Evolutionary conservation across 305 asterid species (phyloP).

Genomic region (Striga hermonthica): DNA sequence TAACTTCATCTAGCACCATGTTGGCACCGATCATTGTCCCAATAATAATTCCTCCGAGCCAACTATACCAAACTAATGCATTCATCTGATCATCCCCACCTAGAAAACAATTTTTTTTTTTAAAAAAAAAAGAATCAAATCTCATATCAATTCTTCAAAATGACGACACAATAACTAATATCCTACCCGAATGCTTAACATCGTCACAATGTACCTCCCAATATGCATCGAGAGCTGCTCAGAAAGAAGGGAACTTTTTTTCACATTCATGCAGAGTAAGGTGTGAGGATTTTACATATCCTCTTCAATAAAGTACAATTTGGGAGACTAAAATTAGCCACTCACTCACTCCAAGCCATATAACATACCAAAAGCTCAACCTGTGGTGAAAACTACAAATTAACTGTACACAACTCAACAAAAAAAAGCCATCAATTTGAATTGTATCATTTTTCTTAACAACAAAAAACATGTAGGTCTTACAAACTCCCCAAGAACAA

Average conservation of each 20-base stretch:
- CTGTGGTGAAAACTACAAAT: too few species aligned
- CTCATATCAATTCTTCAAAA: conserved; percentile 10
- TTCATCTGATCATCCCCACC: conserved; percentile 92
- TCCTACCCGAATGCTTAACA: conserved; percentile 91
- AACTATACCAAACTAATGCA: conserved; percentile 85
- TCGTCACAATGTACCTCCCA: conserved; percentile 81
- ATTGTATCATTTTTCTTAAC: too few species aligned
- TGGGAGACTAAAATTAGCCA: background rate
- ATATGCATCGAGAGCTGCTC: conserved; percentile 67
- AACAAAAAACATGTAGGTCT: too few species aligned
- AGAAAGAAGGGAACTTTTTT: conserved; percentile 18
- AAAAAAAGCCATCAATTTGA: too few species aligned
- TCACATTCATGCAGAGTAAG: conserved; percentile 4
- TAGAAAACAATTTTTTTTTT: conserved; percentile 31
- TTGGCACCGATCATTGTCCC: conserved; percentile 96
- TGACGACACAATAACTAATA: conserved; percentile 4
- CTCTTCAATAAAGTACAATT: background rate
- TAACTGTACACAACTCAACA: too few species aligned
- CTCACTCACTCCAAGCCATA: too few species aligned
- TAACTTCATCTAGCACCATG: conserved; percentile 90
- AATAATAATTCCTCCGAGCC: conserved; percentile 90
- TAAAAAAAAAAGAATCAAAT: conserved; percentile 20
- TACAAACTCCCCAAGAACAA: too few species aligned
- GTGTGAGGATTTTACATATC: background rate
- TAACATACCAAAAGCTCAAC: too few species aligned